Evolutionary conservation across 2,329 filamentous ascomycete species (phyloP), one percentile per base, ranked within the genome.

Genomic region (Helotiales sp.): DNA sequence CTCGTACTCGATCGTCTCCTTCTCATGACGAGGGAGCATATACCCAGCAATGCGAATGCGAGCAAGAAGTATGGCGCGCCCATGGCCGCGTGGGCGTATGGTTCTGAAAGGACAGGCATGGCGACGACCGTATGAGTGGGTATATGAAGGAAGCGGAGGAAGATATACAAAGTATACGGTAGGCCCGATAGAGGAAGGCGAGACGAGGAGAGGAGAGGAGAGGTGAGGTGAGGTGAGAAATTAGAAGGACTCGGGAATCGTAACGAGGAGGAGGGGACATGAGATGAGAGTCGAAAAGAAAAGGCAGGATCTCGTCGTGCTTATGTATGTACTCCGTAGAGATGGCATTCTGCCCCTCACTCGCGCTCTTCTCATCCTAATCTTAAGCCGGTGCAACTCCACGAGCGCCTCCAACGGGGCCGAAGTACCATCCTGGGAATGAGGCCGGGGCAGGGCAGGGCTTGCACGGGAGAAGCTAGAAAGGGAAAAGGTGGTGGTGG

Each of bases 31-130:
- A 61, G 17, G 24, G 40, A 37, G 28, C 59, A 61, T 45, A 61
- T 26, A 50, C 59, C 43, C 26, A 66, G 43, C n/a, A 66, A 15
- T 20, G 62, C 64, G 22, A 66, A 52, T 24, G 60, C 64, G 26
- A 60, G 28, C 15, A 62, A 24, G 24, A 63, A 13, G 20, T 66
- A 61, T n/a, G 61, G 60, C 5, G 49, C 32, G 13, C 47, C 32
- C 28, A 61, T 37, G 22, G 54, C 34, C 43, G 59, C 34, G 15
- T 63, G 60, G 24, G 60, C 34, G n/a, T 47, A 59, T 40, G 64
- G 55, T 54, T 63, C 64, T 22, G 60, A 66, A 63, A 66, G 60
- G 64, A 66, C 64, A 59, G 64, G 64, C 64, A 66, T 66, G 52
- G 20, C 58, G 60, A 24, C 58, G 60, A 24, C 3, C 20, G 49